Conservation (phyloP, 2,329 filamentous ascomycete species). For the Fusarium torulosum region DNA sequence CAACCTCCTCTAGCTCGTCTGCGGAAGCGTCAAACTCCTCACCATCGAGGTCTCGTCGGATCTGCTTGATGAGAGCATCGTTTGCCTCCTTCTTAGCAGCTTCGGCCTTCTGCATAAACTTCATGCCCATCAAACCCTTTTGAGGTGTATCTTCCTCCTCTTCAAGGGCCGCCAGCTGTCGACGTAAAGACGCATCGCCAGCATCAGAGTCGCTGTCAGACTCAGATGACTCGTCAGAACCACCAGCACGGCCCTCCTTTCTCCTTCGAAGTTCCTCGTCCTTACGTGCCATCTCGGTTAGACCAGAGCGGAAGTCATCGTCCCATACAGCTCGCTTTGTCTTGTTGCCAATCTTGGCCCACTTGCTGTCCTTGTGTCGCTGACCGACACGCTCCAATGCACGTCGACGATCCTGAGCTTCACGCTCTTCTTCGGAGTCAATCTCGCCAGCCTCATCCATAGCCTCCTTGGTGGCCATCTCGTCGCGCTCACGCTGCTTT, state of each 20-base stretch:
- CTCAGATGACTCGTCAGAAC: slow-evolving; percentile 65
- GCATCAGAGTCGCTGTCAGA: slow-evolving; percentile 69
- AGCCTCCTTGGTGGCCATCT: slow-evolving; percentile 65
- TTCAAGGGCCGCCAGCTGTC: slow-evolving; percentile 59
- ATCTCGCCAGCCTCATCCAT: slow-evolving; percentile 69
- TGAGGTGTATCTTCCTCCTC: slow-evolving; percentile 65
- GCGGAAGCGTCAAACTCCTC: slow-evolving; percentile 63
- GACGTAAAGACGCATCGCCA: slow-evolving; percentile 65
- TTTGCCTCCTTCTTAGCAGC: slow-evolving; percentile 82
- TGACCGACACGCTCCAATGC: slow-evolving; percentile 88
- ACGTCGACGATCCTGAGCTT: slow-evolving; percentile 76
- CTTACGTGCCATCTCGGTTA: slow-evolving; percentile 83
- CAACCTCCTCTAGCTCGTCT: slow-evolving; percentile 70
- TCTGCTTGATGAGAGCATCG: slow-evolving; percentile 77
- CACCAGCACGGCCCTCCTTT: slow-evolving; percentile 76
- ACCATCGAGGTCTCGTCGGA: slow-evolving; percentile 79
- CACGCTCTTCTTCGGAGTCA: slow-evolving; percentile 74
- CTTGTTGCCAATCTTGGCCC: slow-evolving; percentile 87
- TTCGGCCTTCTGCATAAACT: slow-evolving; percentile 94
- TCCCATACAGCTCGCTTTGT: slow-evolving; percentile 88
- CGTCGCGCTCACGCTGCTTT: slow-evolving; percentile 71
- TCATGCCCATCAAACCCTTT: slow-evolving; percentile 83
- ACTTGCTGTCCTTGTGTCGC: slow-evolving; percentile 89
- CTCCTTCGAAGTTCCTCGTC: slow-evolving; percentile 85
- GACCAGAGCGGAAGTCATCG: slow-evolving; percentile 81